Conservation (phyloP, 1,284 basidiomycete genomes). For the Apiotrichum gamsii region DNA sequence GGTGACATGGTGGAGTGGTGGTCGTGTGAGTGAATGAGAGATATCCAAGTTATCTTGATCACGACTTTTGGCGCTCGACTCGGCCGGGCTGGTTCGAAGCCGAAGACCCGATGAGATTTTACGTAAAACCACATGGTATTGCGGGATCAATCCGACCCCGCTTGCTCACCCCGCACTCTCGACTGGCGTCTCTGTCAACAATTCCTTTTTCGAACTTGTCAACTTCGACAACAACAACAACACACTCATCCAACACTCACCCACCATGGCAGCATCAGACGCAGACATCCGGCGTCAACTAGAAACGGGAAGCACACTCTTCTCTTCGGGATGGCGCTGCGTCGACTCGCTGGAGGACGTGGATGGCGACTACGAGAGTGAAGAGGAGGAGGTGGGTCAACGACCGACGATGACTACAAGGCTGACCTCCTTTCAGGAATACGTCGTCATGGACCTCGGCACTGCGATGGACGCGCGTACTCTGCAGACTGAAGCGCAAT, state of each 20-base stretch:
- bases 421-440: slow-evolving; percentile 18
- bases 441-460: slow-evolving; percentile 40
- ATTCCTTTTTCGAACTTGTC: no score
- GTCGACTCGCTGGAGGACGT: slow-evolving; percentile 38
- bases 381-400: slow-evolving; percentile 37
- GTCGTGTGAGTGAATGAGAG: no score
- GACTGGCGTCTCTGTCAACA: no score
- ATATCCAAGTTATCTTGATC: no score
- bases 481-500: slow-evolving; percentile 31
- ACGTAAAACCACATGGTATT: neutral
- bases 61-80: no score
- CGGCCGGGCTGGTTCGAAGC: no score
- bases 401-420: neutral
- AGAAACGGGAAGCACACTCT: slow-evolving; percentile 18
- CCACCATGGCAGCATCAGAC: slow-evolving; percentile 7
- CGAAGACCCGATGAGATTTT: neutral
- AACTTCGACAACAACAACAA: neutral
- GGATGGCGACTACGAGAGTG: slow-evolving; percentile 31
- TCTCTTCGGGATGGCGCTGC: slow-evolving; percentile 36
- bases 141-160: no score
- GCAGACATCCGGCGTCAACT: slow-evolving; percentile 6
- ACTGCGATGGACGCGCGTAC: slow-evolving; percentile 29
- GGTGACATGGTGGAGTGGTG: slow-evolving; percentile 5
- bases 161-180: neutral
- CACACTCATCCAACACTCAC: neutral